A percentile compares a stretch with the other conserved stretches of the same genome.
These are phyloP conservation scores for Naematelia aurantialba DNA, from an alignment of 768 basidiomycete species.

Conservation along the genomic window DNA sequence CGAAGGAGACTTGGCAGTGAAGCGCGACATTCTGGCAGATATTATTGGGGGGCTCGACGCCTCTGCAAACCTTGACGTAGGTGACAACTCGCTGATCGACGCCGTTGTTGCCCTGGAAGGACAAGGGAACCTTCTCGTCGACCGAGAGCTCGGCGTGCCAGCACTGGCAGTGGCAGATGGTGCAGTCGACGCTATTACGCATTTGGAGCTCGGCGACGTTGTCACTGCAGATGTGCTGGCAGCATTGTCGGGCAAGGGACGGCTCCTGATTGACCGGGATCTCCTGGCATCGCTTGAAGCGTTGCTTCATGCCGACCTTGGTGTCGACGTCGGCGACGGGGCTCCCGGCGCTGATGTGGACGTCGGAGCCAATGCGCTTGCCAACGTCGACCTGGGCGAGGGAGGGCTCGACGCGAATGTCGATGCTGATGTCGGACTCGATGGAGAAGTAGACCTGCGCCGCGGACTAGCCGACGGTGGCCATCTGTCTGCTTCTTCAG, in stretches of 20 bases:
- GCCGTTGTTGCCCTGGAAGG: not conserved
- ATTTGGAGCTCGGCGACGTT: not conserved
- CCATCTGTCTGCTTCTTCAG: not conserved
- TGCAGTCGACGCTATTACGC: not conserved
- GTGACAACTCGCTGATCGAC: not conserved
- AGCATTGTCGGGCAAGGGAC: not conserved
- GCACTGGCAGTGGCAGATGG: not conserved
- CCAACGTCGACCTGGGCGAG: not conserved
- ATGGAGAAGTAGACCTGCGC: conserved; percentile 18
- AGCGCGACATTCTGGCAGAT: not conserved
- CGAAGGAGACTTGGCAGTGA: not conserved
- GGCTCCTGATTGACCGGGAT: not conserved
- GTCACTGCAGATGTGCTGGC: not conserved
- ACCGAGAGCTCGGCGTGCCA: not conserved
- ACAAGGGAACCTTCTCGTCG: not conserved
- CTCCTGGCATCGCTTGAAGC: not conserved
- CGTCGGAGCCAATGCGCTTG: conserved; percentile 9
- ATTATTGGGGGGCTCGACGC: not conserved
- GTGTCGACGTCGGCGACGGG: not conserved
- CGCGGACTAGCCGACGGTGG: conserved; percentile 7
- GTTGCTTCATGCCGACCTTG: not conserved
- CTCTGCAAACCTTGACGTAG: not conserved
- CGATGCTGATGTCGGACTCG: conserved; percentile 10
- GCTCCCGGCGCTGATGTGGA: conserved; percentile 1
- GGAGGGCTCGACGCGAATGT: not conserved